Evolutionary conservation across 306 rosid genomes (phyloP).

Genomic region (Acmispon strigosus): DNA sequence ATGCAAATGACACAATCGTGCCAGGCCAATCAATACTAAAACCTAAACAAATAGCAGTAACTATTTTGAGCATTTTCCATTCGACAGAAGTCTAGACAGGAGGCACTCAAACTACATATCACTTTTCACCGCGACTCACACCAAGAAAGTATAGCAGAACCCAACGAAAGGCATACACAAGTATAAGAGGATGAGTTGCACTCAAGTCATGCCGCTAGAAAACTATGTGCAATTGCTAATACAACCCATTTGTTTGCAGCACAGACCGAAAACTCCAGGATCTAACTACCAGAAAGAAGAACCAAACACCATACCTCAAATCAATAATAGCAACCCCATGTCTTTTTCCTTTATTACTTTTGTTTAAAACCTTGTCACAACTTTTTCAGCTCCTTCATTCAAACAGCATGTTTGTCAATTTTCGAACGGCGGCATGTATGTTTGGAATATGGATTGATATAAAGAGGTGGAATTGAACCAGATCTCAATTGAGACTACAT

Average conservation of each 20-base stretch:
- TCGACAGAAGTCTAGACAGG: not conserved
- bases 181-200: not conserved
- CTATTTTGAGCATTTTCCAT: not conserved
- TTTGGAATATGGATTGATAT: too few relatives aligned
- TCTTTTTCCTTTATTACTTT: not conserved
- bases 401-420: too few relatives aligned
- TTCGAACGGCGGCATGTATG: too few relatives aligned
- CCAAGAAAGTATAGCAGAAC: too few relatives aligned
- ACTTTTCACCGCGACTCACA: not conserved
- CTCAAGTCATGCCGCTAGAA: not conserved
- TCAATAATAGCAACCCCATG: not conserved
- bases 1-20: not conserved
- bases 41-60: not conserved
- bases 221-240: not conserved
- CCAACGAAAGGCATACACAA: too few relatives aligned
- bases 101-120: not conserved
- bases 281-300: too few relatives aligned
- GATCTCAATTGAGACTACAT: too few relatives aligned
- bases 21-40: not conserved
- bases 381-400: not conserved
- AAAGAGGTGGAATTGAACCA: too few relatives aligned
- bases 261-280: too few relatives aligned
- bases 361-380: not conserved
- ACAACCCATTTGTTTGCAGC: not conserved
- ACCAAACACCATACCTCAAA: not conserved